Percentiles rank a stretch among this genome's conserved stretches.
These are phyloP conservation scores for Borealophlyctis nickersoniae DNA, from an alignment of 192 early-diverging fungal genomes.

Conservation along the genomic window DNA sequence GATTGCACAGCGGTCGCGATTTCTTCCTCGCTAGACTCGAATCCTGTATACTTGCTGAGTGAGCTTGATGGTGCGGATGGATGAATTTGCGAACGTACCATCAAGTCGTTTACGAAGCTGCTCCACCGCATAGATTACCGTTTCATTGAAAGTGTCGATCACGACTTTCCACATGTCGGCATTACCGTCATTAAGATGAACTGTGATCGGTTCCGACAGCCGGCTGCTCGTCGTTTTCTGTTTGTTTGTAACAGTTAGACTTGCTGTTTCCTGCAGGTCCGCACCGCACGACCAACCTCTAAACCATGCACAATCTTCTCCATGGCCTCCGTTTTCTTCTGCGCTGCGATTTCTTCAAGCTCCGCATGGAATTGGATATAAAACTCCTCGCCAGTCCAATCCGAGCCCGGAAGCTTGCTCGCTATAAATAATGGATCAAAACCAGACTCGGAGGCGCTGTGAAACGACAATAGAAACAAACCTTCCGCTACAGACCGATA, in stretches of 20 bases:
- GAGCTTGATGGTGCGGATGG: neutral
- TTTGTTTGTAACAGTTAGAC: neutral
- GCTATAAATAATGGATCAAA: slow-evolving; percentile 19
- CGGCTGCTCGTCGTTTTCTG: slow-evolving; percentile 32
- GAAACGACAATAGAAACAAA: neutral
- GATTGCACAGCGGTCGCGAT: slow-evolving; percentile 47
- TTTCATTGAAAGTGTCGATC: slow-evolving; percentile 55
- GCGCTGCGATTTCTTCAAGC: slow-evolving; percentile 51
- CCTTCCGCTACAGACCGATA: slow-evolving; percentile 51
- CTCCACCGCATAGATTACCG: slow-evolving; percentile 51
- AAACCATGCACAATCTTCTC: slow-evolving; percentile 56
- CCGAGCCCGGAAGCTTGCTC: slow-evolving; percentile 60
- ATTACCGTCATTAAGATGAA: slow-evolving; percentile 65
- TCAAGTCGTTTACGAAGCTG: slow-evolving; percentile 26
- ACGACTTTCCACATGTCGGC: slow-evolving; percentile 72
- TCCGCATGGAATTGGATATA: slow-evolving; percentile 57
- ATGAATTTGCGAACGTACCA: neutral
- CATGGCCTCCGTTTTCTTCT: slow-evolving; percentile 66
- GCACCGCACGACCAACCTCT: slow-evolving; percentile 1
- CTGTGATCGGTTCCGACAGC: slow-evolving; percentile 68
- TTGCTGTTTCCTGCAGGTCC: neutral
- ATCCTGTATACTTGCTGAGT: slow-evolving; percentile 8
- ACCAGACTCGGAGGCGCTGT: neutral
- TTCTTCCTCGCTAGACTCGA: slow-evolving; percentile 45
- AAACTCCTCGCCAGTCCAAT: slow-evolving; percentile 70